phyloP scores from a whole-genome alignment of 2,329 filamentous ascomycete species.

The Emergomyces orientalis region DNA sequence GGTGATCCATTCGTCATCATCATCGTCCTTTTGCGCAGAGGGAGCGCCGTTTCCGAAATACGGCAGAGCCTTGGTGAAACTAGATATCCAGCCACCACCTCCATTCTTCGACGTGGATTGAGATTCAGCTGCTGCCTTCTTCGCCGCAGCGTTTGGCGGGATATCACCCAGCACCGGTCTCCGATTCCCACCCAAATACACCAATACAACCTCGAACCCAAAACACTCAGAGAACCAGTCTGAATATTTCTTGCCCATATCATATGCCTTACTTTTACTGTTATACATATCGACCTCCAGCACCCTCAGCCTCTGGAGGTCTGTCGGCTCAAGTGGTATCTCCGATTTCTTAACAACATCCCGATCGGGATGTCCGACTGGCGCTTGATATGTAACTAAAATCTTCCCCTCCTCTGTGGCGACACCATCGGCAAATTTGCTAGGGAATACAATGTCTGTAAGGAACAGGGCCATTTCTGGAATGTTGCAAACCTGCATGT shows the following conservation, averaged over 20 bases:
- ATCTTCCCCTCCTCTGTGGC: constrained; percentile 20
- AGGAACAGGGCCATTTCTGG: constrained; percentile 56
- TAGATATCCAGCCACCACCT: constrained; percentile 16
- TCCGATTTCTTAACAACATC: constrained; percentile 35
- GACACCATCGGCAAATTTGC: constrained; percentile 11
- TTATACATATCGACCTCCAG: constrained; percentile 51
- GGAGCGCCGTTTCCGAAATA: constrained; percentile 1
- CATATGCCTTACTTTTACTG: constrained; percentile 50
- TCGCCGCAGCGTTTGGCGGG: constrained; percentile 34
- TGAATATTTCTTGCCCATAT: constrained; percentile 53
- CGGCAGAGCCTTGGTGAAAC: constrained; percentile 12
- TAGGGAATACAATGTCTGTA: constrained; percentile 42
- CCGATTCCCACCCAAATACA: constrained; percentile 55
- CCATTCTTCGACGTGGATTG: neutral
- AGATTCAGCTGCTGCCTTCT: constrained; percentile 3
- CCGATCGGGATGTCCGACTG: constrained; percentile 16
- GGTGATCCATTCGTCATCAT: constrained; percentile 46
- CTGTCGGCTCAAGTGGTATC: constrained; percentile 49
- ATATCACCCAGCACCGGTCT: constrained; percentile 55
- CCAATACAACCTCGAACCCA: constrained; percentile 51
- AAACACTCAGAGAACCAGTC: constrained; percentile 60
- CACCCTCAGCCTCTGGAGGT: constrained; percentile 35
- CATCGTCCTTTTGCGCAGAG: neutral
- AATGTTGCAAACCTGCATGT: constrained; percentile 52
- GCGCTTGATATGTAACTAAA: constrained; percentile 32